phyloP scores from a whole-genome alignment of 2,329 filamentous ascomycete species.

The Lachnellula occidentalis region DNA sequence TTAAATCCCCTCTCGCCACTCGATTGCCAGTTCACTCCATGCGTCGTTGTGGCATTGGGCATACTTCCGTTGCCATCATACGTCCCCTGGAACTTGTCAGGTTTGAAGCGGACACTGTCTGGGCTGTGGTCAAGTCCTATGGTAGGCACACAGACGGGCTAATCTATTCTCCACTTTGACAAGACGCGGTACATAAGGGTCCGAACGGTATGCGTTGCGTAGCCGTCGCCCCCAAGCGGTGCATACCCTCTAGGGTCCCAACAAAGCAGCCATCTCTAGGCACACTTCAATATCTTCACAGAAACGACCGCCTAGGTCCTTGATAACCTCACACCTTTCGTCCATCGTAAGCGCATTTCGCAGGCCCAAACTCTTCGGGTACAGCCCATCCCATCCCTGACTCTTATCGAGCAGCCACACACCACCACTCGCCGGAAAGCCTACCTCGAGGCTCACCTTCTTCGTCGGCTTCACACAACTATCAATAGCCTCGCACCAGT shows the following conservation, averaged over 20 bases:
- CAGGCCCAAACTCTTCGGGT: background rate
- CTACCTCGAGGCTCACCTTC: background rate
- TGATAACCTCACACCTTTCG: background rate
- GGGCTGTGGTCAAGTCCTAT: conserved; percentile 37
- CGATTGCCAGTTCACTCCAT: conserved; percentile 59
- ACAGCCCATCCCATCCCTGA: background rate
- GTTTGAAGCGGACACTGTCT: conserved; percentile 15
- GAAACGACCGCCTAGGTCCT: background rate
- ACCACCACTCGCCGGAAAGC: background rate
- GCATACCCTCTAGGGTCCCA: conserved; percentile 2
- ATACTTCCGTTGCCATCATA: conserved; percentile 46
- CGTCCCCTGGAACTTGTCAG: conserved; percentile 16
- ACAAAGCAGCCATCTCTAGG: conserved; percentile 45
- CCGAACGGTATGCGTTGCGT: background rate
- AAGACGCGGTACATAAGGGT: conserved; percentile 38
- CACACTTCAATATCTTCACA: background rate
- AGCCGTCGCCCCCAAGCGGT: too few species aligned
- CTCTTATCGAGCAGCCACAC: background rate
- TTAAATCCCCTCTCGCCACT: conserved; percentile 59
- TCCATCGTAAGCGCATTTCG: conserved; percentile 1
- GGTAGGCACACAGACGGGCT: conserved; percentile 17
- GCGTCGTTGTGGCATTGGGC: conserved; percentile 56
- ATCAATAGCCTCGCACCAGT: background rate
- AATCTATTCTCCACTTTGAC: conserved; percentile 38
- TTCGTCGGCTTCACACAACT: background rate